Base-by-base conservation (phyloP, 164 flowering plant genomes). In the Pachysandra terminalis region DNA sequence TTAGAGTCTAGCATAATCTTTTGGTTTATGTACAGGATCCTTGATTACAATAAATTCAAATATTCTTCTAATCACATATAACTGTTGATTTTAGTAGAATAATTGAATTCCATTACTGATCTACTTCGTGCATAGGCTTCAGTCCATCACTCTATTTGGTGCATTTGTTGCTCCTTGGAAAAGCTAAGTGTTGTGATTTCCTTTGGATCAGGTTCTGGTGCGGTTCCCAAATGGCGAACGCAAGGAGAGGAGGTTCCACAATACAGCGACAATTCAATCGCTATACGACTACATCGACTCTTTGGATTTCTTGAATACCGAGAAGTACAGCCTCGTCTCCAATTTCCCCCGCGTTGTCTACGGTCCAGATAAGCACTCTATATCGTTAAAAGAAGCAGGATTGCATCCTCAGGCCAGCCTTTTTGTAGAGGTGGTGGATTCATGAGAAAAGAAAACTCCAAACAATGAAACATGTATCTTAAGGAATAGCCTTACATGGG, bases 341-440 rank as follows among this genome's bases (percentile, higher is more conserved):
- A 95, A 93, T 81, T 93, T 95, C 59, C 98, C 99, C 24, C 81
- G 98, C 21, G 87, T 83, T 8, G 82, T 85, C 1, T 92, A 89
- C 71, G 87, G 96, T 14, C 57, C 81, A 35, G 96, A 95, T 16
- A 95, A 90, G 80, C 81, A 70, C 28, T 64, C 86, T 2, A 53
- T 85, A 70, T 81, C 98, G 26, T 66, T 95, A 81, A 86, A 85
- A 71, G 96, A 90, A 78, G 94, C 94, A 0, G 96, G 97, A 28
- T 81, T 93, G 81, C 98, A 95, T 82, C 97, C 98, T 68, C 99
- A 95, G 77, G 98, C 96, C 70, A 89, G 96, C 79, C 85, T 91
- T 55, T 91, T 88, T 76, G 89, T 91, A 70, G 93, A 91, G 81
- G 76, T 83, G 63, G 79, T 83, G 63, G 79, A 83, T 71, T 81